Conservation (phyloP, 371 early-diverging fungal genomes). For the Lichtheimia ramosa region DNA sequence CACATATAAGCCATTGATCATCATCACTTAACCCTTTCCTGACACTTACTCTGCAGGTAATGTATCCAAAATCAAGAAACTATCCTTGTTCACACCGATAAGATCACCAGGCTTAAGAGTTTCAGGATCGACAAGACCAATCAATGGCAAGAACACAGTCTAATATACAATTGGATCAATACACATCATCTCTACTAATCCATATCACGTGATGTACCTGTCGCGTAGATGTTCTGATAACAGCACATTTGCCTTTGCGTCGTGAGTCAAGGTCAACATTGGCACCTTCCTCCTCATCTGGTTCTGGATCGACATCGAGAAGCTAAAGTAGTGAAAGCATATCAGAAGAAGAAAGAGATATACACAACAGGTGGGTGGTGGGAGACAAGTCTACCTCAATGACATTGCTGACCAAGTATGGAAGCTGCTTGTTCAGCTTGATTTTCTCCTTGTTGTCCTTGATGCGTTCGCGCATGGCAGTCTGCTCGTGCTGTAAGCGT, state of each 20-base stretch:
- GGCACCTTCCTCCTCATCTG: conserved; percentile 91
- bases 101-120: conserved; percentile 97
- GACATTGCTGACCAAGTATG: conserved; percentile 98
- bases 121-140: conserved; percentile 95
- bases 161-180: conserved; percentile 16
- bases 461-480: conserved; percentile 89
- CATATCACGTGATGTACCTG: conserved; percentile 59
- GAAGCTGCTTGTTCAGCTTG: conserved; percentile 98
- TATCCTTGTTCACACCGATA: conserved; percentile 99
- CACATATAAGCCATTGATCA: not conserved
- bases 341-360: conserved; percentile 73
- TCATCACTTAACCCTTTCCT: not conserved
- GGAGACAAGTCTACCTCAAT: conserved; percentile 78
- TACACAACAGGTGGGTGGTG: not conserved
- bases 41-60: conserved; percentile 92
- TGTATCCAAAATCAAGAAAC: conserved; percentile 97
- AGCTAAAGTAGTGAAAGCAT: conserved; percentile 88
- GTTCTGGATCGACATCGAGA: conserved; percentile 91
- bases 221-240: conserved; percentile 96
- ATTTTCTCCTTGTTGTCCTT: conserved; percentile 99
- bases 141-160: conserved; percentile 97
- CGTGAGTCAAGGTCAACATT: conserved; percentile 91
- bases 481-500: conserved; percentile 89
- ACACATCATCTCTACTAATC: not conserved
- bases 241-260: conserved; percentile 97